Evolutionary conservation across 2,329 filamentous ascomycete species (phyloP), one percentile per base, ranked within the genome.

Genomic region (Colletotrichum phormii): DNA sequence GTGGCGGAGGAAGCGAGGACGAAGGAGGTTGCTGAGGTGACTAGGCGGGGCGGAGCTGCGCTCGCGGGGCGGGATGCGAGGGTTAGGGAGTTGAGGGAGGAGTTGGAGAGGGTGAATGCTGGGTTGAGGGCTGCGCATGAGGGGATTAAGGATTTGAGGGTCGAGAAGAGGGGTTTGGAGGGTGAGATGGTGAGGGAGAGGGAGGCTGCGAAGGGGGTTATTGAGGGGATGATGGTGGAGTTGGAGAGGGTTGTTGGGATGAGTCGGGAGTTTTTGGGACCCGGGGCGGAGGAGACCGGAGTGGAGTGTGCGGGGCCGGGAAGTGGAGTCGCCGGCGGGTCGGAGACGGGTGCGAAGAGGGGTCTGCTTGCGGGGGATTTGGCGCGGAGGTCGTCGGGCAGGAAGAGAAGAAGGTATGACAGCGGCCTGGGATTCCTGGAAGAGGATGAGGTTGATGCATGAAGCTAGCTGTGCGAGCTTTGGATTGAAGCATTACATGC

Each of bases 381-480:
- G 59, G 78, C 77, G 2, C 80, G 80, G 59, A 79, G 78, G 26
- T 77, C 77, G 0, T 79, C 74, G 31, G 82, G 78, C 31, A 82
- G 74, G 75, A 88, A 85, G 81, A 82, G 82, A 71, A 84, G 87
- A 71, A 82, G 84, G 70, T 84, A 86, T 74, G 89, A 91, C 77
- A 89, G 87, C 66, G 89, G 89, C 0, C 76, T 91, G 62, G 88
- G 88, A 0, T 81, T 91, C 29, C 75, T 90, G 78, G 87, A 89
- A 33, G 88, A 90, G 76, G 88, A 89, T 46, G 86, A 86, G 66
- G 79, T 82, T 22, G 81, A 82, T 37, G 67, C 67, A n/a, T 73
- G 53, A 62, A 22, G 37, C 12, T 33, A 22, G 18, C 12, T 51
- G 37, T 24, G 37, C 15, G 35, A 26, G 6, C 4, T 9, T 8